Conservation (phyloP, 2,329 filamentous ascomycete species). For the Mollisiaceae sp. region DNA sequence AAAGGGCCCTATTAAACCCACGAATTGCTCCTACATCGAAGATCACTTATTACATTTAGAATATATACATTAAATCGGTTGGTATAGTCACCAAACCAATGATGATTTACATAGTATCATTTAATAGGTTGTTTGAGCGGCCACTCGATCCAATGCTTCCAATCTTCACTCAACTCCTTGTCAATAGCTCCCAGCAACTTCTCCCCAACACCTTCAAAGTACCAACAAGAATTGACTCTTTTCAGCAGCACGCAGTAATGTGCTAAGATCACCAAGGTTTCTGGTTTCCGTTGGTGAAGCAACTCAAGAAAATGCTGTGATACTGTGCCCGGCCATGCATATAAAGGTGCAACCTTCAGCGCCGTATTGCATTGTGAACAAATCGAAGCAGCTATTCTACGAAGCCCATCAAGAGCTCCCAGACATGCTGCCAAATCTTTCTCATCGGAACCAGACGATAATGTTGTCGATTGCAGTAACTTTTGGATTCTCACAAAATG, state of each 20-base stretch:
- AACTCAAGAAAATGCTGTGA: constrained; percentile 23
- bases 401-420: constrained; percentile 20
- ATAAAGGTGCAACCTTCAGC: constrained; percentile 15
- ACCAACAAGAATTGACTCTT: constrained; percentile 24
- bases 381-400: constrained; percentile 21
- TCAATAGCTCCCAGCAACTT: constrained; percentile 23
- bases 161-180: constrained; percentile 16
- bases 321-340: constrained; percentile 27
- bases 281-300: constrained; percentile 32
- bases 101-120: background rate
- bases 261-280: constrained; percentile 32
- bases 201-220: constrained; percentile 23
- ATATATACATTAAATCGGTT: background rate
- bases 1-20: too few species aligned
- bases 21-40: too few species aligned
- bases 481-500: constrained; percentile 22
- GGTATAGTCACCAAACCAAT: background rate
- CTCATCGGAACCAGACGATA: background rate
- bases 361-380: constrained; percentile 13
- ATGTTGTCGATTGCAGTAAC: constrained; percentile 9
- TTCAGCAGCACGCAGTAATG: constrained; percentile 31
- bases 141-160: constrained; percentile 29
- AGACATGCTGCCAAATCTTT: constrained; percentile 12
- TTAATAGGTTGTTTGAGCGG: constrained; percentile 22
- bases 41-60: too few species aligned